Evolutionary conservation across 768 basidiomycete species (phyloP), one percentile per base, ranked within the genome.

Genomic region (Boletus subcaerulescens): DNA sequence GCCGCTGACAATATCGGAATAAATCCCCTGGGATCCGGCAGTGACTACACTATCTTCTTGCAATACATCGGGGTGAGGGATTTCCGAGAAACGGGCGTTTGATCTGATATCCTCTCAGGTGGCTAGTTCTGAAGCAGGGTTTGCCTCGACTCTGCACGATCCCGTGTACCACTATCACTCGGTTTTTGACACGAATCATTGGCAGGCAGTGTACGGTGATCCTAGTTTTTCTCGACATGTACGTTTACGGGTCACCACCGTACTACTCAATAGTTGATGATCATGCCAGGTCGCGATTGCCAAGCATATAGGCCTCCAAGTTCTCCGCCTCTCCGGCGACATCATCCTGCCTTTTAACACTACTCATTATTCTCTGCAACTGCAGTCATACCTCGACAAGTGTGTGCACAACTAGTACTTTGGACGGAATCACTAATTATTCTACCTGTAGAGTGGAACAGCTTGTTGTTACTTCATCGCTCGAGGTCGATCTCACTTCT

Each of bases 21-120:
- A 35, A 38, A 40, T 0, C 80, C 89, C 15, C 73, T 93, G n/a
- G 92, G 92, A 39, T 89, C 86, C 48, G 92, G 92, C 24, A 92
- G 90, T 54, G 96, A 98, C 70, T 98, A 80, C 61, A 97, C 95
- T 0, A 87, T 92, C 11, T 97, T 98, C 75, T 72, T 98, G 62
- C 92, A 98, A 69, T 77, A 85, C 40, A 76, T 85, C 48, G 88
- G 88, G 2, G 80, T 89, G 51, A 71, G 82, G 10, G 32, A 31
- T 36, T 22, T 54, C 32, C 17, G 17, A 24, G 33, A 31, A 20
- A 14, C 11, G 20, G 8, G 40, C 13, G 32, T 32, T 58, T 36
- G 33, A 44, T 42, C 53, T 58, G 11, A 60, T 29, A 20, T 33
- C 22, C 29, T 29, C 54, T 12, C 29, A 74, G 74, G 64, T 73